Evolutionary conservation across 2,329 filamentous ascomycete species (phyloP), one percentile per base, ranked within the genome.

Genomic region (Diplodia scrobiculata): DNA sequence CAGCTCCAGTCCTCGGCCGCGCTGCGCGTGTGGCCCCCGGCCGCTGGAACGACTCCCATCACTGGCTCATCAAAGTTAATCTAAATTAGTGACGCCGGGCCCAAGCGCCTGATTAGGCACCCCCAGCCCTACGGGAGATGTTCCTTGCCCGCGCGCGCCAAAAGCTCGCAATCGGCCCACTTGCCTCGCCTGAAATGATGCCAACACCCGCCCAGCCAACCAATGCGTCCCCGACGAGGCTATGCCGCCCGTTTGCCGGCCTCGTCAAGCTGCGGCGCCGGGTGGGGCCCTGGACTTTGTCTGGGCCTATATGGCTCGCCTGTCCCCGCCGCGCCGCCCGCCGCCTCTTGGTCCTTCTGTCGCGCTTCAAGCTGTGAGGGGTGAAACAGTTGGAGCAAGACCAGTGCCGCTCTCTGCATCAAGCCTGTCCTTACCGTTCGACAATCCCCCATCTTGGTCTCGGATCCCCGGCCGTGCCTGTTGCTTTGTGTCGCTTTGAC

Each of bases 51-150:
- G 54, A 36, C 36, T 36, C 52, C 19, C 2, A 11, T 47, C 14
- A 11, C 54, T n/a, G 41, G 17, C 47, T 60, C 55, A 60, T 60
- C 47, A 48, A 45, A 41, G 34, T 60, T 60, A 60, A 60, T 60
- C 55, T 60, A 60, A 60, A 17, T 27, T 41, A 7, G 34, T 45
- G 27, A 32, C 25, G 10, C 6, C 14, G 34, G 38, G 47, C 5
- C 55, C 55, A 19, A 47, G 55, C 38, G 25, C 55, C 21, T 21
- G 21, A 32, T 60, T 27, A 60, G 55, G 55, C 55, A 60, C 55
- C 55, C 55, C 55, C 55, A 60, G 55, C 55, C 55, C 55, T 60
- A 60, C 55, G 55, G 55, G 55, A 60, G 55, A 60, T 60, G 41
- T 60, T 48, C 55, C 38, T 32, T 32, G 29, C 29, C 29, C 29